Base-by-base conservation (phyloP, 75 land plant species). In the Sequoia sempervirens region DNA sequence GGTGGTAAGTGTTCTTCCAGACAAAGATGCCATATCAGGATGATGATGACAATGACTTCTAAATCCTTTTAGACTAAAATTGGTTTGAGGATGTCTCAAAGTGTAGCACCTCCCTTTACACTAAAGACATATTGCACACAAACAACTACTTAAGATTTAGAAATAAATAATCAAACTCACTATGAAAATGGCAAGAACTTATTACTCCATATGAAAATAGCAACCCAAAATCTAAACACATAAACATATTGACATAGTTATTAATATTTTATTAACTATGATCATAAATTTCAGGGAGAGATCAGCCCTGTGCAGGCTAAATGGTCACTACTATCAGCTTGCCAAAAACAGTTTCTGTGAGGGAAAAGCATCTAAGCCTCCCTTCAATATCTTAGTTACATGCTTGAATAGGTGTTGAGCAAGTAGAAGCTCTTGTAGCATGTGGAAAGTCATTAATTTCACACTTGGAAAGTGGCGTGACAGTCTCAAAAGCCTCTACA, bases 401-500 rank as follows among this genome's bases (percentile, higher is more conserved):
- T 43, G 90, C 90, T 46, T 91, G 90, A 23, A 91, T 83, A 53
- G 87, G 82, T 73, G 84, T 88, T 15, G 82, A 50, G 13, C 43
- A 81, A 68, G 83, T 15, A 50, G 85, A 85, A 26, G 47, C 66
- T 46, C 72, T 37, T 79, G 89, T 41, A 54, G 80, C 30, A 66
- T 66, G 52, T 81, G 38, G 84, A 32, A 74, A 37, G 6, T 46
- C 81, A 58, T 20, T 58, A 14, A 28, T 38, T 72, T 88, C 89
- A 76, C 74, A 79, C 52, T 84, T 58, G 58, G 86, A 81, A 10
- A 30, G 72, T 52, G 93, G 92, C 20, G 72, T 74, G 32, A 96
- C 91, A 80, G 92, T 90, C 69, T 96, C 96, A 81, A 96, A 96
- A 64, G 98, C 98, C 83, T 93, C 93, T 41, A 96, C 98, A 43